Evolutionary conservation across 2,329 filamentous ascomycete genomes (phyloP), one percentile per base, ranked within the genome.

Genomic region (Periconia sp.): DNA sequence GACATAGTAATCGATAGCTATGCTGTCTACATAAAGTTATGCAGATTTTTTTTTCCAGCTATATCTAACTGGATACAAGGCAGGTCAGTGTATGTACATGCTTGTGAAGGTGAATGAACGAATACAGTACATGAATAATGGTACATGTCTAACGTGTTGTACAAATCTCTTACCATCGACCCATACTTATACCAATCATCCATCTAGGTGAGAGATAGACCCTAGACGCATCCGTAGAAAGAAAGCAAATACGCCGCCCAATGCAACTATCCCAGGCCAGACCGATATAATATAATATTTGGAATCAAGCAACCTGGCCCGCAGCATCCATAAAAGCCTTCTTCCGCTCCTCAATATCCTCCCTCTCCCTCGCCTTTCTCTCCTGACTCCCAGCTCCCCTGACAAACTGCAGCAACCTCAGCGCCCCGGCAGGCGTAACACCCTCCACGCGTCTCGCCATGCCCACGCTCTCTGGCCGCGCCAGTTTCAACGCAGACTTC

Each of bases 391-490:
- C 71, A 31, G 65, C 70, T 2, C 75, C 76, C 60, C 77, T 79
- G n/a, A 91, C 85, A 69, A 84, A 82, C 20, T 79, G 80, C 53
- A 93, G 73, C 56, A 94, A 68, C 50, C 84, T 66, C 59, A 82
- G 58, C 23, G 79, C 78, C 0, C 79, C 80, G 30, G 74, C 70
- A 1, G 80, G 79, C 55, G 80, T 82, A n/a, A 82, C 81, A 2
- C 93, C 93, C 74, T 99, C 94, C 11, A 97, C 85, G 14, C 94
- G 79, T 46, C 91, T 82, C 31, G 93, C 93, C 81, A 97, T 94
- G 0, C 91, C 93, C 19, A 99, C 80, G 56, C 85, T 95, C 74
- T 95, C 91, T 0, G 94, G 94, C 48, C 85, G 79, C 1, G 91
- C 89, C 2, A 80, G 77, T 54, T 83, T 82, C 35, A 99, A 79